A percentile compares a stretch with the other conserved stretches of the same genome.
Conservation (phyloP, 495 filamentous ascomycete species). For the Bryoglossum gracile region DNA sequence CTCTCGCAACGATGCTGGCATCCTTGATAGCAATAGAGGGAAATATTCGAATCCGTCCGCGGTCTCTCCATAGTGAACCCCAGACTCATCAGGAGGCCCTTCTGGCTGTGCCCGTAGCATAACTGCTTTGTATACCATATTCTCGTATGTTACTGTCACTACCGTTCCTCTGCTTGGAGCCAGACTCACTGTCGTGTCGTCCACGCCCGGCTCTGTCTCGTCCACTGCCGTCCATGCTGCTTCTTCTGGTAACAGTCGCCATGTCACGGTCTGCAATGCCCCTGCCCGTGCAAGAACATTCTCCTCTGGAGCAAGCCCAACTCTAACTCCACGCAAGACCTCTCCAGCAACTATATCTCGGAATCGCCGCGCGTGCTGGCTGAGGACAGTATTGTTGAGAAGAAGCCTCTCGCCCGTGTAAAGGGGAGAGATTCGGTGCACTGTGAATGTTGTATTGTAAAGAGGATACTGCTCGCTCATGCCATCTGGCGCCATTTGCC, state of each 20-base stretch:
- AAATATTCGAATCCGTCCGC: constrained; percentile 35
- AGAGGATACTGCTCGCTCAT: constrained; percentile 29
- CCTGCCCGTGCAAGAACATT: constrained; percentile 39
- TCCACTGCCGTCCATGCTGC: constrained; percentile 19
- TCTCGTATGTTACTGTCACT: constrained; percentile 44
- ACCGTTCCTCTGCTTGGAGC: constrained; percentile 30
- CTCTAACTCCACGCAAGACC: constrained; percentile 38
- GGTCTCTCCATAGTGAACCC: constrained; percentile 1
- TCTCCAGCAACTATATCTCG: constrained; percentile 47
- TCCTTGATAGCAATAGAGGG: constrained; percentile 46
- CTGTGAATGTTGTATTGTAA: constrained; percentile 48
- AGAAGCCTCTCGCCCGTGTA: constrained; percentile 35
- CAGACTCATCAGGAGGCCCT: not conserved
- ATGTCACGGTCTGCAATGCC: constrained; percentile 38
- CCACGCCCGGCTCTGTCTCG: constrained; percentile 12
- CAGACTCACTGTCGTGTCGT: constrained; percentile 12
- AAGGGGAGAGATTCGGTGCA: constrained; percentile 50
- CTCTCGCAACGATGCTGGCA: constrained; percentile 44
- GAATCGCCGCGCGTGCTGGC: constrained; percentile 41
- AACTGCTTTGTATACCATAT: constrained; percentile 40
- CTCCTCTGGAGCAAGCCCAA: constrained; percentile 28
- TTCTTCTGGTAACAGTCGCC: constrained; percentile 35
- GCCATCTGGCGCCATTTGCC: constrained; percentile 12
- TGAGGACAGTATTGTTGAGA: constrained; percentile 26
- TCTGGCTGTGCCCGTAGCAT: constrained; percentile 20